These are phyloP conservation scores for Salisapilia sapeloensis DNA, from an alignment of 352 stramenopile species.

Conservation along the genomic window DNA sequence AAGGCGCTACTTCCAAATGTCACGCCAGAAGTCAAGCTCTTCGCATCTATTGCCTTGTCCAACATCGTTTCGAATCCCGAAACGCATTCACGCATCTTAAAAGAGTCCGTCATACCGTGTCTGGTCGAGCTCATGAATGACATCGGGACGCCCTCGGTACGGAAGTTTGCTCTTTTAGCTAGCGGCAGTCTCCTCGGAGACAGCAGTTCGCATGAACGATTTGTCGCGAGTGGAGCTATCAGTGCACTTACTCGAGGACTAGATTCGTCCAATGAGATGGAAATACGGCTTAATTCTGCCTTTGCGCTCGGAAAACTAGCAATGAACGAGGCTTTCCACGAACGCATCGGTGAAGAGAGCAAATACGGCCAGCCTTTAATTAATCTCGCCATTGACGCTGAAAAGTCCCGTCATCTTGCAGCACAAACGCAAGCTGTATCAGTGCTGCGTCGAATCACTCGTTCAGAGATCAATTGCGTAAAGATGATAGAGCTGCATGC, in stretches of 20 bases:
- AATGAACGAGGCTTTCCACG: slow-evolving; percentile 52
- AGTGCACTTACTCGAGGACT: slow-evolving; percentile 53
- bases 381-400: slow-evolving; percentile 31
- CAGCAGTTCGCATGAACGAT: slow-evolving; percentile 32
- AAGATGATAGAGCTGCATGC: slow-evolving; percentile 49
- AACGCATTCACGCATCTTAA: slow-evolving; percentile 60
- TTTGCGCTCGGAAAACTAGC: slow-evolving; percentile 90
- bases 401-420: slow-evolving; percentile 20
- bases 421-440: slow-evolving; percentile 84
- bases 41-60: slow-evolving; percentile 75
- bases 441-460: slow-evolving; percentile 73
- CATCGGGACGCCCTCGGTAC: slow-evolving; percentile 16
- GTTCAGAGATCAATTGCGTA: slow-evolving; percentile 68
- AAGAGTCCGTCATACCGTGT: slow-evolving; percentile 32
- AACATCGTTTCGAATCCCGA: slow-evolving; percentile 82
- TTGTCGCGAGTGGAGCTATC: slow-evolving; percentile 58
- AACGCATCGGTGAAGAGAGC: slow-evolving; percentile 33
- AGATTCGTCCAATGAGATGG: slow-evolving; percentile 43
- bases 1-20: slow-evolving; percentile 39
- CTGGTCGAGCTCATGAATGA: slow-evolving; percentile 39
- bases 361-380: slow-evolving; percentile 31
- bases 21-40: slow-evolving; percentile 63
- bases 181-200: slow-evolving; percentile 73
- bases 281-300: slow-evolving; percentile 87
- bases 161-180: slow-evolving; percentile 69